These are phyloP conservation scores for Termitomyces eurrhizus DNA, from an alignment of 768 basidiomycete genomes.

Conservation along the genomic window DNA sequence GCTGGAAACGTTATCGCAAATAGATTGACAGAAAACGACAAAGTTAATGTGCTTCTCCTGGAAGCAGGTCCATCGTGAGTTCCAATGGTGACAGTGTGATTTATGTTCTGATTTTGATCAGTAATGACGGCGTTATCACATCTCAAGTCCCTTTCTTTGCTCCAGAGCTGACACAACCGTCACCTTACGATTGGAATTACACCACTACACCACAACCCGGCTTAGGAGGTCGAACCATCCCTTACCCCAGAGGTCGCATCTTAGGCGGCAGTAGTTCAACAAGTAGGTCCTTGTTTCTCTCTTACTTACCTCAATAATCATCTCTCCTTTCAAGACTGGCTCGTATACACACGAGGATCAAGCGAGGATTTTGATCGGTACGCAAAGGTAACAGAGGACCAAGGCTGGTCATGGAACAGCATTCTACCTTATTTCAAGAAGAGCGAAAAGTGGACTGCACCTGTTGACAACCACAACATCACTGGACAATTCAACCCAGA, in stretches of 20 bases:
- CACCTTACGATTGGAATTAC: conserved; percentile 24
- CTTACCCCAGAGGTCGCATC: conserved; percentile 21
- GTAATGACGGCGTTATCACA: conserved; percentile 13
- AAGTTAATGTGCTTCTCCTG: conserved; percentile 20
- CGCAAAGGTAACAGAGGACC: conserved; percentile 17
- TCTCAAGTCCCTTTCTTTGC: conserved; percentile 16
- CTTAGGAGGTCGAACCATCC: conserved; percentile 16
- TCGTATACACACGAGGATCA: conserved; percentile 24
- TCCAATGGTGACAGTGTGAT: background rate
- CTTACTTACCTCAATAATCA: background rate
- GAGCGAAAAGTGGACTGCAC: conserved; percentile 24
- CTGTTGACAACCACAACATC: conserved; percentile 25
- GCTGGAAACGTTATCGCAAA: conserved; percentile 19
- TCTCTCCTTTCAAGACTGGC: conserved; percentile 4
- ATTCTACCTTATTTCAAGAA: conserved; percentile 23
- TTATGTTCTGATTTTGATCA: background rate
- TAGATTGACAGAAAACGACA: conserved; percentile 18
- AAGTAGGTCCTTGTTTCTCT: conserved; percentile 12
- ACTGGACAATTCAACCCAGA: conserved; percentile 27
- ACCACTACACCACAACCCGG: conserved; percentile 21
- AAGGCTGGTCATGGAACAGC: conserved; percentile 6
- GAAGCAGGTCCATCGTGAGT: conserved; percentile 21
- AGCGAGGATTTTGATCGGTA: conserved; percentile 27
- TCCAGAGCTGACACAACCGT: conserved; percentile 2
- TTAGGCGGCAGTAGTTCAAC: conserved; percentile 23